Conservation (phyloP, 2,329 filamentous ascomycete species). For the Aspergillus sp. region DNA sequence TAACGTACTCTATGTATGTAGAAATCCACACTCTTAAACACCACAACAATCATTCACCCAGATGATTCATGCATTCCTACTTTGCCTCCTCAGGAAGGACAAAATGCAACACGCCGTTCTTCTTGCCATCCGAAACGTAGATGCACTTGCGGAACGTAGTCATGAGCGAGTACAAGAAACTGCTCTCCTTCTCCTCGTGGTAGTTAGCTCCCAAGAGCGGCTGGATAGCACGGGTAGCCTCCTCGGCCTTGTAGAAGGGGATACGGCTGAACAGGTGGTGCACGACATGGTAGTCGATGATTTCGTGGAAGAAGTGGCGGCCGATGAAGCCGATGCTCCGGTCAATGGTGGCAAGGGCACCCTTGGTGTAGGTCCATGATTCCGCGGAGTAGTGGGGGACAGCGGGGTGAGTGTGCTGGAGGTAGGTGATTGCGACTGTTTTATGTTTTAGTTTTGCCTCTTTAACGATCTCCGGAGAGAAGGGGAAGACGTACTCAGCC, state of each 20-base stretch:
- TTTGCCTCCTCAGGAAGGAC: constrained; percentile 16
- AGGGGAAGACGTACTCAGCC: constrained; percentile 56
- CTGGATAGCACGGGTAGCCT: constrained; percentile 60
- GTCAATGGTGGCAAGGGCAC: constrained; percentile 64
- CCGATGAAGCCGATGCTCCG: constrained; percentile 66
- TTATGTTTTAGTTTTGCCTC: background rate
- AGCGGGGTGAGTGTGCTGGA: constrained; percentile 67
- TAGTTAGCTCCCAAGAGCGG: constrained; percentile 60
- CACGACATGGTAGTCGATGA: constrained; percentile 65
- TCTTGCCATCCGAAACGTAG: constrained; percentile 44
- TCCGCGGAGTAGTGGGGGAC: constrained; percentile 61
- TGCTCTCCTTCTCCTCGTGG: constrained; percentile 36
- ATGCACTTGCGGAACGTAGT: constrained; percentile 51
- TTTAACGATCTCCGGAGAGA: background rate
- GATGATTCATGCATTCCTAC: background rate
- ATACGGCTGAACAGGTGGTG: constrained; percentile 65
- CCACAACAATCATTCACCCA: background rate
- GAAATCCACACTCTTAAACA: background rate
- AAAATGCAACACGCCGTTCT: constrained; percentile 24
- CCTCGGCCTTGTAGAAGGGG: constrained; percentile 62
- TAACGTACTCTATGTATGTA: background rate
- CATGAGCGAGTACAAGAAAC: constrained; percentile 52
- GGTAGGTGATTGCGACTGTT: constrained; percentile 70
- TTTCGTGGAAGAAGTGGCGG: constrained; percentile 66
- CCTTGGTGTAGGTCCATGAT: constrained; percentile 64